phyloP scores from a whole-genome alignment of 352 stramenopile species.

The Phytophthora pistaciae region DNA sequence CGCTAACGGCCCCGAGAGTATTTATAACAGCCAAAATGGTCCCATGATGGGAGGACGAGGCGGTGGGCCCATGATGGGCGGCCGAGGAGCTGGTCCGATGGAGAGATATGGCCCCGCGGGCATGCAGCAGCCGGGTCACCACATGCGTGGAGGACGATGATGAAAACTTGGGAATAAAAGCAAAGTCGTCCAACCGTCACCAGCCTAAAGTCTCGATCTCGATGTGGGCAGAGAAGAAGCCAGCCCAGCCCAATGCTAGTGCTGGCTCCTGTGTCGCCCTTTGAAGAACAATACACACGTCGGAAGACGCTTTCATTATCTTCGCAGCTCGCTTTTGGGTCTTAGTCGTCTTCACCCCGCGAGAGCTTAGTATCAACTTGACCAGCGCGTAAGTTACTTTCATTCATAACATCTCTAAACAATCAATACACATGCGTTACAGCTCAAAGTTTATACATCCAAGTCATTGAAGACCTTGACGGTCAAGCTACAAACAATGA shows the following conservation, averaged over 20 bases:
- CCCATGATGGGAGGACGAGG: conserved; percentile 41
- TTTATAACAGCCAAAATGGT: conserved; percentile 61
- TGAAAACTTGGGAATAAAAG: conserved; percentile 25
- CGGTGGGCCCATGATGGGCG: conserved; percentile 31
- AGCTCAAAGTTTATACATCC: not conserved
- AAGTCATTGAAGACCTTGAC: no score
- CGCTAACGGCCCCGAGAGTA: conserved; percentile 58
- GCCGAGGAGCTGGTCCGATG: conserved; percentile 26
- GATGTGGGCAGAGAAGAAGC: conserved; percentile 35
- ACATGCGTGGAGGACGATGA: conserved; percentile 70
- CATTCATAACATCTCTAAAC: conserved; percentile 2
- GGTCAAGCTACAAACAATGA: no score
- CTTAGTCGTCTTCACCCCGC: no score
- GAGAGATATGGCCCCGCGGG: conserved; percentile 54
- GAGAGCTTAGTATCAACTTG: no score
- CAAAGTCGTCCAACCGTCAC: conserved; percentile 33
- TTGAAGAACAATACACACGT: conserved; percentile 22
- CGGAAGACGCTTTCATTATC: conserved; percentile 23
- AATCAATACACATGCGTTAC: not conserved
- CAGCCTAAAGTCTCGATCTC: conserved; percentile 29
- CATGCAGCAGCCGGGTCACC: conserved; percentile 50
- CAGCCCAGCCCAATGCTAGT: conserved; percentile 20
- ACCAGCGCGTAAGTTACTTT: not conserved
- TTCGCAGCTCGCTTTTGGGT: not conserved
- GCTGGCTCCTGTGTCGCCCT: conserved; percentile 2